phyloP scores from a whole-genome alignment of 2,329 filamentous ascomycete species.

The Raffaelea ambrosiae region DNA sequence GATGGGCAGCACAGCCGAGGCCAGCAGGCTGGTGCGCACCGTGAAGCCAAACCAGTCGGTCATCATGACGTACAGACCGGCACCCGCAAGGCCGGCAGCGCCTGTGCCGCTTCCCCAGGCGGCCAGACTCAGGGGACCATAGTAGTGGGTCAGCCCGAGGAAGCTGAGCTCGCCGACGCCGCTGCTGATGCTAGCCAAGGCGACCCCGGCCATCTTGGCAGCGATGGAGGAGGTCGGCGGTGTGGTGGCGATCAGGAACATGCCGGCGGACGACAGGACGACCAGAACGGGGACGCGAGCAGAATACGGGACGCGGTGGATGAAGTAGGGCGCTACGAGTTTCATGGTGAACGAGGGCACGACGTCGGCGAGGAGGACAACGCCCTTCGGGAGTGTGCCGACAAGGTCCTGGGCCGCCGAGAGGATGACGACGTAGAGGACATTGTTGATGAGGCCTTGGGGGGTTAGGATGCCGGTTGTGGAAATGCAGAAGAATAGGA shows the following conservation, averaged over 20 bases:
- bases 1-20: slow-evolving; percentile 68
- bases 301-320: slow-evolving; percentile 76
- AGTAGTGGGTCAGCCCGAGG: slow-evolving; percentile 84
- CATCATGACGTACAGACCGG: slow-evolving; percentile 77
- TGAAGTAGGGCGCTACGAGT: slow-evolving; percentile 85
- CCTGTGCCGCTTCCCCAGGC: slow-evolving; percentile 92
- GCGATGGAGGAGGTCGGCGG: slow-evolving; percentile 57
- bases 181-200: slow-evolving; percentile 75
- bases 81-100: slow-evolving; percentile 77
- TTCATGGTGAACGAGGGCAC: slow-evolving; percentile 84
- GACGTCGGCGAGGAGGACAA: slow-evolving; percentile 89
- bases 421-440: slow-evolving; percentile 95
- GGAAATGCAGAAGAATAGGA: slow-evolving; percentile 1
- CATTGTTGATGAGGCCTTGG: slow-evolving; percentile 85
- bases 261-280: slow-evolving; percentile 67
- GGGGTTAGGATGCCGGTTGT: not conserved
- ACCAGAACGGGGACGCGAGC: slow-evolving; percentile 68
- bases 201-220: slow-evolving; percentile 72
- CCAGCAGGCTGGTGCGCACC: slow-evolving; percentile 65
- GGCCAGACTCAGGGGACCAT: slow-evolving; percentile 77
- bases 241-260: slow-evolving; percentile 81
- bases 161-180: slow-evolving; percentile 89
- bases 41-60: slow-evolving; percentile 72
- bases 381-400: slow-evolving; percentile 76
- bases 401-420: slow-evolving; percentile 93